Evolutionary conservation across 208 protist species (phyloP).

Genomic region (Novymonas esmeraldas): DNA sequence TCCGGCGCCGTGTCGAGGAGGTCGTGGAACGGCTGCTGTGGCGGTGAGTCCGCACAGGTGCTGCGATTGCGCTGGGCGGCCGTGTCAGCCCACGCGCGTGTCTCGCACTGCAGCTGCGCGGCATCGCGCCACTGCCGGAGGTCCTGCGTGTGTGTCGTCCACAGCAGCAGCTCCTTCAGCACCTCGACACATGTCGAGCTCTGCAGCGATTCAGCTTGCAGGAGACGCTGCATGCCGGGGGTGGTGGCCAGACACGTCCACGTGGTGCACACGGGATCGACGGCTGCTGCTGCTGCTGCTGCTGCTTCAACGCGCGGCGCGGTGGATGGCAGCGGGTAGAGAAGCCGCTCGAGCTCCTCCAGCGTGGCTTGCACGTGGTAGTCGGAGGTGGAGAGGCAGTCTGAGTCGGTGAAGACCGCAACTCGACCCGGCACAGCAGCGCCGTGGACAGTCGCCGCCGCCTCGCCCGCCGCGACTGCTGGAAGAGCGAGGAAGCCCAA

Average conservation of each 20-base stretch:
- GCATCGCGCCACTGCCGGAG: not conserved
- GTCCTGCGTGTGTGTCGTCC: slow-evolving; percentile 11
- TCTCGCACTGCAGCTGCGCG: slow-evolving; percentile 18
- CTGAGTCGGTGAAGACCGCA: slow-evolving; percentile 61
- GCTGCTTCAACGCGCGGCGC: too few species aligned
- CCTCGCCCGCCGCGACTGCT: not conserved
- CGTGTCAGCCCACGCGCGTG: slow-evolving; percentile 1
- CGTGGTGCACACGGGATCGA: not conserved
- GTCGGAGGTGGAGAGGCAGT: slow-evolving; percentile 42
- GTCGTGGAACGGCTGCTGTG: too few species aligned
- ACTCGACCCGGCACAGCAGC: slow-evolving; percentile 19
- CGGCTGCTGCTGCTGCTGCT: too few species aligned
- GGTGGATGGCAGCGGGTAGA: too few species aligned
- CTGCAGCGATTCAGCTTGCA: slow-evolving; percentile 18
- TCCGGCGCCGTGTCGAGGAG: slow-evolving; percentile 22
- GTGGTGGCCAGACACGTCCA: slow-evolving; percentile 2
- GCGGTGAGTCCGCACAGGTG: too few species aligned
- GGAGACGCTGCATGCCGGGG: slow-evolving; percentile 7
- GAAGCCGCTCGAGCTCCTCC: slow-evolving; percentile 9
- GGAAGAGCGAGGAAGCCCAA: slow-evolving; percentile 21
- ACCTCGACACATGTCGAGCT: slow-evolving; percentile 40
- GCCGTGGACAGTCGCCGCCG: not conserved
- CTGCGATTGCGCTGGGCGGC: too few species aligned
- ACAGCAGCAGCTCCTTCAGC: slow-evolving; percentile 41
- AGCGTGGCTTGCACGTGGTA: slow-evolving; percentile 14